A percentile compares a stretch with the other conserved stretches of the same genome.
phyloP scores from a whole-genome alignment of 768 basidiomycete genomes.

The Pulveroboletus sp. region DNA sequence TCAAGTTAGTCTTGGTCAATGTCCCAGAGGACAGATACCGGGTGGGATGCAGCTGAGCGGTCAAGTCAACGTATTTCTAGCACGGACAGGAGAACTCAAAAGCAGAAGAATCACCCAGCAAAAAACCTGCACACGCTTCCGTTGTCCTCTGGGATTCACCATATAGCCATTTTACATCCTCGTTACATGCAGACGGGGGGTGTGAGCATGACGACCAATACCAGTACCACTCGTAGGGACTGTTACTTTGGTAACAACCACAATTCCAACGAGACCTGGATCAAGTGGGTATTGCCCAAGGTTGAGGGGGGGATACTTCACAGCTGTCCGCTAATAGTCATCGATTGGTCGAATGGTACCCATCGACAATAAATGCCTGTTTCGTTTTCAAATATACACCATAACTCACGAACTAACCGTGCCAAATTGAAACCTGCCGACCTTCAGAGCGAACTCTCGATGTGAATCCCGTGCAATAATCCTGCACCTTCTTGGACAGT shows the following conservation, averaged over 20 bases:
- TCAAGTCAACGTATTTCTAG: slow-evolving; percentile 17
- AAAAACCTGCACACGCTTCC: neutral
- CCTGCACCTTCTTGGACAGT: too few species aligned
- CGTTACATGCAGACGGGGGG: slow-evolving; percentile 11
- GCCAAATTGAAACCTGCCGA: too few species aligned
- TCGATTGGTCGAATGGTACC: slow-evolving; percentile 28
- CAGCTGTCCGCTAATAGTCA: slow-evolving; percentile 24
- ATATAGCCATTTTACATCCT: slow-evolving; percentile 16
- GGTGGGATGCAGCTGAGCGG: slow-evolving; percentile 18
- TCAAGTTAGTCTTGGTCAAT: slow-evolving; percentile 22
- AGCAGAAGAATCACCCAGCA: neutral
- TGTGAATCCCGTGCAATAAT: too few species aligned
- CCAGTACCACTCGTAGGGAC: slow-evolving; percentile 22
- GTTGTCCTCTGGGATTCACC: slow-evolving; percentile 10
- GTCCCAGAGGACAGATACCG: slow-evolving; percentile 13
- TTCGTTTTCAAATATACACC: neutral
- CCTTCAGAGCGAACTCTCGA: too few species aligned
- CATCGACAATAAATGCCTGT: slow-evolving; percentile 24
- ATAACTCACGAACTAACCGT: too few species aligned
- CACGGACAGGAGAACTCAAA: slow-evolving; percentile 18
- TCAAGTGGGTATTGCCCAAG: slow-evolving; percentile 8
- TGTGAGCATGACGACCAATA: too few species aligned
- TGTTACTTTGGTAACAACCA: slow-evolving; percentile 25
- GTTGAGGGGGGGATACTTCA: slow-evolving; percentile 7
- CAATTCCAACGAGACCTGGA: slow-evolving; percentile 21